A percentile compares a stretch with the other conserved stretches of the same genome.
phyloP scores from a whole-genome alignment of 306 rosid species.

The Citrullus colocynthis region DNA sequence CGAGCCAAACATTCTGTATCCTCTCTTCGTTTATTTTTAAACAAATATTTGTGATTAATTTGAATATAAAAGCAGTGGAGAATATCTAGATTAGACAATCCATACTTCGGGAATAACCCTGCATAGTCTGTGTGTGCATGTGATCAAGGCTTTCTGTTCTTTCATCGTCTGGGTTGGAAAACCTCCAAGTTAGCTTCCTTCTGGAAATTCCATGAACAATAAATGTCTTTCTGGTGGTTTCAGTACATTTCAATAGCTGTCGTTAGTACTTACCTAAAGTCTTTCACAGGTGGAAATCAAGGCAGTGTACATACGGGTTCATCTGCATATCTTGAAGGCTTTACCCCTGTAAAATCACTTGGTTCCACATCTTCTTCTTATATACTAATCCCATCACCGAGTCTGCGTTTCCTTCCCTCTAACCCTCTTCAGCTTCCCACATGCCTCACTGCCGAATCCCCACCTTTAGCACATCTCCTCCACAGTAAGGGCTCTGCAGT shows the following conservation, averaged over 20 bases:
- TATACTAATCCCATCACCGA: constrained; percentile 86
- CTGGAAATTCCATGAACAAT: background rate
- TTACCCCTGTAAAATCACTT: constrained; percentile 93
- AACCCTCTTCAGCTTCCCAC: constrained; percentile 86
- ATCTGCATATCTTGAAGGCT: constrained; percentile 67
- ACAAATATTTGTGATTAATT: background rate
- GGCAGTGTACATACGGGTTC: constrained; percentile 25
- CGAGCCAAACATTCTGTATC: background rate
- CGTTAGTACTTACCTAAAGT: constrained; percentile 4
- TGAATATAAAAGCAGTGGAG: background rate
- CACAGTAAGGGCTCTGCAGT: constrained; percentile 97
- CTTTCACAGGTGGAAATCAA: constrained; percentile 40
- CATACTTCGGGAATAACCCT: too few relatives aligned
- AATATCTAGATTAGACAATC: background rate
- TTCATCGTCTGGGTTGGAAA: background rate
- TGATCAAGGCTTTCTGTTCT: background rate
- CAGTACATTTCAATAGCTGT: background rate
- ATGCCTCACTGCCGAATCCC: constrained; percentile 97
- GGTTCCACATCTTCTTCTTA: constrained; percentile 75
- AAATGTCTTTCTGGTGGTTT: background rate
- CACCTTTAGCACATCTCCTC: constrained; percentile 95
- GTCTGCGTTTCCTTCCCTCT: constrained; percentile 92
- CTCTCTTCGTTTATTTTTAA: background rate
- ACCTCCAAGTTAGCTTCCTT: background rate
- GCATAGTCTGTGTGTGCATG: background rate